A percentile compares a stretch with the other conserved stretches of the same genome.
These are phyloP conservation scores for Cupressus sempervirens DNA, from an alignment of 75 land plant genomes.

Conservation along the genomic window DNA sequence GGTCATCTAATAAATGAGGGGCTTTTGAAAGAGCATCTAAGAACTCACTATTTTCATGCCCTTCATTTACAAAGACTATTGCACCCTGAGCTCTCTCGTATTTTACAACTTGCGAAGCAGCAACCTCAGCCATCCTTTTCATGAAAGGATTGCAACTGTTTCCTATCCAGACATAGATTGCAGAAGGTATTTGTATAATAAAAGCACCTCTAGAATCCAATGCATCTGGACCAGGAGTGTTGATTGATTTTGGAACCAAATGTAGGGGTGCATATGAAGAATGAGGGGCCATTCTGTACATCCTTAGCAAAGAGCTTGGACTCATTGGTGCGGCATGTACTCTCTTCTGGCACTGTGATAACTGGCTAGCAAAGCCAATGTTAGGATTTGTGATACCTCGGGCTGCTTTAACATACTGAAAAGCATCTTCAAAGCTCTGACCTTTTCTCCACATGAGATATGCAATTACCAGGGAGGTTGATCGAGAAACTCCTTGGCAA, in stretches of 20 bases:
- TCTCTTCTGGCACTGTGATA: constrained; percentile 46
- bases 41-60: constrained; percentile 33
- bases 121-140: constrained; percentile 22
- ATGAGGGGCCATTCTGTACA: constrained; percentile 55
- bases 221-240: constrained; percentile 17
- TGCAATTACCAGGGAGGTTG: constrained; percentile 51
- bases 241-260: constrained; percentile 45
- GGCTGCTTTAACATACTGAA: constrained; percentile 38
- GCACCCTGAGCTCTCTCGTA: constrained; percentile 45
- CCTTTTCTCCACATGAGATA: constrained; percentile 54
- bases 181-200: constrained; percentile 34
- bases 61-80: constrained; percentile 25
- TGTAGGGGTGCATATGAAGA: constrained; percentile 55
- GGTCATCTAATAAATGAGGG: not conserved
- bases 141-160: constrained; percentile 26
- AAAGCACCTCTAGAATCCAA: constrained; percentile 61
- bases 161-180: constrained; percentile 54
- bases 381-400: constrained; percentile 48
- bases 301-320: constrained; percentile 26
- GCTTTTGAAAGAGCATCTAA: constrained; percentile 31
- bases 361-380: constrained; percentile 54
- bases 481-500: constrained; percentile 44
- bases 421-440: constrained; percentile 47
- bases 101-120: constrained; percentile 41
- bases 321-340: constrained; percentile 27